A percentile compares a stretch with the other conserved stretches of the same genome.
Evolutionary conservation across 106 monocot genomes (phyloP).

Genomic region (Amphibolis antarctica): DNA sequence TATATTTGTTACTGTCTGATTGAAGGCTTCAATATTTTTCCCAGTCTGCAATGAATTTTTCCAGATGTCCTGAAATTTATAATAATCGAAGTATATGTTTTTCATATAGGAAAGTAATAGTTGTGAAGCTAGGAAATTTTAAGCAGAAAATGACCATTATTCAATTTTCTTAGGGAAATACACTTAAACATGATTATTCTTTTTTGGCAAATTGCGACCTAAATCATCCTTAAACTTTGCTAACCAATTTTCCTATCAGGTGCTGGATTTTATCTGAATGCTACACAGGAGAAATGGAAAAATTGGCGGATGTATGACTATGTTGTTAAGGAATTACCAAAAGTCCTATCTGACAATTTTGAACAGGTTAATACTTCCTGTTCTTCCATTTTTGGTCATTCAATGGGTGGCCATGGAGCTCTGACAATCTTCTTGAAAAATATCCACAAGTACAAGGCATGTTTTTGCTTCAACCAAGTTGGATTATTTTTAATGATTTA

Average conservation of each 20-base stretch:
- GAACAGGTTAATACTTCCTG: conserved; percentile 61
- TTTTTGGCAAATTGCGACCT: no score
- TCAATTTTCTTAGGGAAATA: no score
- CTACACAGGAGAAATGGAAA: conserved; percentile 79
- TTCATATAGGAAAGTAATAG: no score
- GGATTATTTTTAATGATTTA: not conserved
- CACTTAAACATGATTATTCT: no score
- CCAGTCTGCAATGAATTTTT: no score
- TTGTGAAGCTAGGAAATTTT: no score
- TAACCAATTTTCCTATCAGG: conserved; percentile 22
- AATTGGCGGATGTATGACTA: conserved; percentile 99
- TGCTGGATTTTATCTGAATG: conserved; percentile 96
- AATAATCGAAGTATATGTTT: no score
- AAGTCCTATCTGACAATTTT: conserved; percentile 66
- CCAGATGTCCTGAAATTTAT: no score
- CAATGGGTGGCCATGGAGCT: conserved; percentile 98
- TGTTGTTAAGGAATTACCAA: conserved; percentile 79
- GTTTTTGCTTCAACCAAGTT: not conserved
- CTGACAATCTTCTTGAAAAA: conserved; percentile 87
- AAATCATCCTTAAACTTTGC: no score
- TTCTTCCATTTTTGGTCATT: conserved; percentile 90
- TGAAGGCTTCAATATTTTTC: no score
- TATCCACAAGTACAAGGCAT: conserved; percentile 68
- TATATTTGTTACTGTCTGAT: no score
- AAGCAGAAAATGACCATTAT: no score